Conservation (phyloP, 306 rosid genomes). For the Crotalaria pallida region DNA sequence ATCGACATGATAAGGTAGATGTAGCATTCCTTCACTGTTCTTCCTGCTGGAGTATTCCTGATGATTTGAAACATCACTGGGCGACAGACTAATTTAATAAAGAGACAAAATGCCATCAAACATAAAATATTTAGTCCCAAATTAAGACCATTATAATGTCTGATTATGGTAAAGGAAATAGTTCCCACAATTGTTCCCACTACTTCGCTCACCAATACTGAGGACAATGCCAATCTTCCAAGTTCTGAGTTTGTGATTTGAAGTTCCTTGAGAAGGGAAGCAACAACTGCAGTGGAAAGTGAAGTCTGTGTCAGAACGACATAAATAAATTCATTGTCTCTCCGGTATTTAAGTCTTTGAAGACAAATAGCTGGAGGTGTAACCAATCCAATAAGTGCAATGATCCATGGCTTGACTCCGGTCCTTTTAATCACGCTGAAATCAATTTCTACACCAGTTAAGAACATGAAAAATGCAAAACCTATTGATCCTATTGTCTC, state of each 20-base stretch:
- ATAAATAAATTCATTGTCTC: neutral
- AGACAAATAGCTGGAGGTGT: neutral
- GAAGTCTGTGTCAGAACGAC: constrained; percentile 14
- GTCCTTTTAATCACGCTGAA: constrained; percentile 18
- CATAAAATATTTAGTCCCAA: neutral
- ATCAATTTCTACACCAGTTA: constrained; percentile 39
- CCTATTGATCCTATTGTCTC: constrained; percentile 19
- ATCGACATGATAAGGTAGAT: constrained; percentile 13
- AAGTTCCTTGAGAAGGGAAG: constrained; percentile 35
- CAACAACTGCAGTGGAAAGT: constrained; percentile 31
- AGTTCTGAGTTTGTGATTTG: constrained; percentile 37
- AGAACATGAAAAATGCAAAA: constrained; percentile 18
- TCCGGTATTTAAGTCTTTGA: neutral
- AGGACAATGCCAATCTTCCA: constrained; percentile 33
- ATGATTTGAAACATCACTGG: constrained; percentile 46
- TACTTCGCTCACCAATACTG: constrained; percentile 31
- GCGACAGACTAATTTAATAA: constrained; percentile 16
- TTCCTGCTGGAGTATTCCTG: constrained; percentile 45
- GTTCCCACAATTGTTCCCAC: neutral
- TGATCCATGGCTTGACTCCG: constrained; percentile 22
- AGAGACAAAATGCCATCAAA: neutral
- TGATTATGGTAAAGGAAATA: neutral
- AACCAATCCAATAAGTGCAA: neutral
- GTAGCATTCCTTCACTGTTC: constrained; percentile 31
- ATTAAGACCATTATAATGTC: too few relatives aligned